phyloP scores from a whole-genome alignment of 2,329 filamentous ascomycete species.

The Cordyceps sp. region DNA sequence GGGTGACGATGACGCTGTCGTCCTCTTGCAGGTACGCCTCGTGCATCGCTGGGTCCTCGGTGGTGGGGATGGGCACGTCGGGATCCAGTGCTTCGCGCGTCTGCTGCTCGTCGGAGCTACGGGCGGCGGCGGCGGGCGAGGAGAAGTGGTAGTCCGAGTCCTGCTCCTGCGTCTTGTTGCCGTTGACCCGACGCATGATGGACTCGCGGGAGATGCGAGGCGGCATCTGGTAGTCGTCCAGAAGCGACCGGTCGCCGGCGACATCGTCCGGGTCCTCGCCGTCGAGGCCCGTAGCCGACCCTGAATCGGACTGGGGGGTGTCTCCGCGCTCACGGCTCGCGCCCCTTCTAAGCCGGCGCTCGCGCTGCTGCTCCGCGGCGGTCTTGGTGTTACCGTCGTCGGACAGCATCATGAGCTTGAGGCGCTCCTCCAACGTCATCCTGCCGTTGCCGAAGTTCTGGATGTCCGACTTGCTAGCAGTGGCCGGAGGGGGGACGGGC shows the following conservation, averaged over 20 bases:
- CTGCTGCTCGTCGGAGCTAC: constrained; percentile 30
- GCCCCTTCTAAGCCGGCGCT: constrained; percentile 51
- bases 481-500: constrained; percentile 55
- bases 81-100: constrained; percentile 43
- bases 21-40: constrained; percentile 33
- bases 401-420: constrained; percentile 79
- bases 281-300: constrained; percentile 15
- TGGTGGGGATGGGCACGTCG: constrained; percentile 76
- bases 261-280: constrained; percentile 40
- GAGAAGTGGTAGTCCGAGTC: constrained; percentile 49
- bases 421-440: constrained; percentile 72
- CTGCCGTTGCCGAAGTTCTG: constrained; percentile 57
- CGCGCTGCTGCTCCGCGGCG: constrained; percentile 48
- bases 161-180: constrained; percentile 33
- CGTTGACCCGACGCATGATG: constrained; percentile 77
- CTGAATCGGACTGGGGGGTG: constrained; percentile 25
- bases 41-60: constrained; percentile 50
- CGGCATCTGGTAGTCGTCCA: constrained; percentile 49
- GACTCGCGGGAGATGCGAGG: constrained; percentile 83
- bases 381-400: constrained; percentile 41
- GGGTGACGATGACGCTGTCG: constrained; percentile 47
- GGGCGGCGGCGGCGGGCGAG: constrained; percentile 29
- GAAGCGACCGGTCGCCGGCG: constrained; percentile 39
- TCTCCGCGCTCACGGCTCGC: constrained; percentile 31
- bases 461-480: constrained; percentile 58